These are phyloP conservation scores for Solanum peruvianum DNA, from an alignment of 257 asterid species.

Conservation along the genomic window DNA sequence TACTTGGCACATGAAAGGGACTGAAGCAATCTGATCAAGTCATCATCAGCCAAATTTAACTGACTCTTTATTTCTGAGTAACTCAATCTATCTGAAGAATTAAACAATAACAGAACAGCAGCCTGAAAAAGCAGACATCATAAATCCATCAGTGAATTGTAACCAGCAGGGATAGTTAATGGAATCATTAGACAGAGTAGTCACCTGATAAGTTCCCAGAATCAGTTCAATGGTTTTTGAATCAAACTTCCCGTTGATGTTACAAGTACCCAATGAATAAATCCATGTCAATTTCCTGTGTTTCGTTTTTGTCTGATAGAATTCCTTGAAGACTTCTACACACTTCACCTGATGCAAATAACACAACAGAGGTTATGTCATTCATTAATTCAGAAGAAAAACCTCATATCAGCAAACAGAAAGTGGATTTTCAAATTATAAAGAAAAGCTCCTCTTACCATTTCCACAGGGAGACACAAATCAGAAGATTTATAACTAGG, in stretches of 20 bases:
- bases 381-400: background rate
- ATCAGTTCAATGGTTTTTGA: constrained; percentile 34
- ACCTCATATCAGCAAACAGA: background rate
- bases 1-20: constrained; percentile 54
- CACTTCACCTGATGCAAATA: constrained; percentile 35
- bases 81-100: constrained; percentile 33
- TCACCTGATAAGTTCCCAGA: constrained; percentile 44
- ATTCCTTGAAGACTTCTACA: constrained; percentile 41
- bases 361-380: background rate
- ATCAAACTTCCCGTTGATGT: constrained; percentile 32
- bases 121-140: constrained; percentile 18
- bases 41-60: constrained; percentile 41
- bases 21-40: constrained; percentile 35
- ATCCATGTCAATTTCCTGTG: constrained; percentile 46
- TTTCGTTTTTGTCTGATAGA: constrained; percentile 26
- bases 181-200: background rate
- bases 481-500: constrained; percentile 48
- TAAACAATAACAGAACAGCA: constrained; percentile 40
- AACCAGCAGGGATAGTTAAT: background rate
- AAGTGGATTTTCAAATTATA: background rate
- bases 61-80: constrained; percentile 35
- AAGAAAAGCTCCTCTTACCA: constrained; percentile 13
- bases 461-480: constrained; percentile 41
- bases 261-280: constrained; percentile 43
- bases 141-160: background rate